Percentiles rank a stretch among this genome's conserved stretches.
These are phyloP conservation scores for Solanum chaucha DNA, from an alignment of 257 asterid species.

Conservation along the genomic window DNA sequence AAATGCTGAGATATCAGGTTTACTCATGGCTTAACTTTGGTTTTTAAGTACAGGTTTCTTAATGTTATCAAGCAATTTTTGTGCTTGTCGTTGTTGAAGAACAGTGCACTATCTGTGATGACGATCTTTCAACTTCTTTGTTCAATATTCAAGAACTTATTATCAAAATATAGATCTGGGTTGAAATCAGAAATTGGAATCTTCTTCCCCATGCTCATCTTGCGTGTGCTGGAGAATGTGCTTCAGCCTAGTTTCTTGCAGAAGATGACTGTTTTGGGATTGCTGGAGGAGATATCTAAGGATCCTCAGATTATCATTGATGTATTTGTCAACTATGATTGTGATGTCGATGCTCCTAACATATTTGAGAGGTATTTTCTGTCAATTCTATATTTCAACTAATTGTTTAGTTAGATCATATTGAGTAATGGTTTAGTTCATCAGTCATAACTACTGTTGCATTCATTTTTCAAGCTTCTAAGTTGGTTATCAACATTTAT, in stretches of 20 bases:
- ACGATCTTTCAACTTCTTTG: conserved; percentile 84
- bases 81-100: conserved; percentile 91
- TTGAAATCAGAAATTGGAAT: conserved; percentile 95
- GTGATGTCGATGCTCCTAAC: conserved; percentile 98
- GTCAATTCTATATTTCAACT: background rate
- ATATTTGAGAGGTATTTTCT: conserved; percentile 74
- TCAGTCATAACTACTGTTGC: background rate
- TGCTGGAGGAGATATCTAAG: conserved; percentile 73
- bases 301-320: conserved; percentile 81
- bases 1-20: conserved; percentile 8
- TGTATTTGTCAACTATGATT: conserved; percentile 88
- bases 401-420: background rate
- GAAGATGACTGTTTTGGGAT: conserved; percentile 86
- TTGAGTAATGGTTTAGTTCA: background rate
- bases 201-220: conserved; percentile 92
- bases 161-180: conserved; percentile 75
- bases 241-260: conserved; percentile 97
- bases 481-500: background rate
- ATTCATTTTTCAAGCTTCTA: background rate
- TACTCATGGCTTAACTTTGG: conserved; percentile 7
- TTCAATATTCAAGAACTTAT: conserved; percentile 43
- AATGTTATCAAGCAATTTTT: conserved; percentile 80
- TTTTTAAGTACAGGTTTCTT: conserved; percentile 56
- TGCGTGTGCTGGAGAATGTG: conserved; percentile 96
- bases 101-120: conserved; percentile 95